Evolutionary conservation across 2,329 filamentous ascomycete species (phyloP).

Genomic region (Incumbomyces lentus): DNA sequence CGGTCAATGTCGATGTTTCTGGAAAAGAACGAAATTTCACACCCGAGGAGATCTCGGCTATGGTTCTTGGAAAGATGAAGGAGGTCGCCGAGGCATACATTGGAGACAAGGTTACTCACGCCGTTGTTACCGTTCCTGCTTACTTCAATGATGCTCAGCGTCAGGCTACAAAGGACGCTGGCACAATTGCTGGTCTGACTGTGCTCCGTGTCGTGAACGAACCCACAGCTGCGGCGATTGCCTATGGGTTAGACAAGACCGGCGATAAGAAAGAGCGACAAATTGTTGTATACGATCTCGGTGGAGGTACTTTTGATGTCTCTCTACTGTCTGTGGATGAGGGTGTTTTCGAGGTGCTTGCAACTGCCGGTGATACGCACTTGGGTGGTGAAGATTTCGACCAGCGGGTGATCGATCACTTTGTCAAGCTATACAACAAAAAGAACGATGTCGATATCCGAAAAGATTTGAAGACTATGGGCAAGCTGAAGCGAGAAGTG

Average conservation of each 20-base stretch:
- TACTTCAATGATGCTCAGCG: constrained; percentile 99
- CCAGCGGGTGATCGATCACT: constrained; percentile 91
- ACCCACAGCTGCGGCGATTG: constrained; percentile 88
- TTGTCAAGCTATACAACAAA: constrained; percentile 98
- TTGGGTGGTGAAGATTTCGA: constrained; percentile 98
- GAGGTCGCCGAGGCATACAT: constrained; percentile 54
- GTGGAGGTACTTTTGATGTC: constrained; percentile 91
- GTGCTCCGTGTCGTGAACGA: constrained; percentile 95
- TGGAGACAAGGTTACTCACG: constrained; percentile 51
- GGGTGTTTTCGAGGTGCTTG: constrained; percentile 87
- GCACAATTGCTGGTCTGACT: constrained; percentile 82
- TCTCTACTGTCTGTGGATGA: constrained; percentile 84
- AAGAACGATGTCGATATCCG: constrained; percentile 85
- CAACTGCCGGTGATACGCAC: constrained; percentile 93
- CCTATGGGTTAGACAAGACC: constrained; percentile 78
- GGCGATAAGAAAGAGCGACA: constrained; percentile 63
- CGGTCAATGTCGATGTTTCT: constrained; percentile 58
- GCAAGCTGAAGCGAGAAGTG: constrained; percentile 98
- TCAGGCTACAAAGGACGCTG: constrained; percentile 93
- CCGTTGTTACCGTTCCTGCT: constrained; percentile 83
- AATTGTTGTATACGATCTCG: constrained; percentile 88
- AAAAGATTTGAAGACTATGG: constrained; percentile 95
- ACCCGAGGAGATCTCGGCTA: constrained; percentile 56
- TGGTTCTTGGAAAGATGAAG: constrained; percentile 60
- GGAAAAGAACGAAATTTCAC: constrained; percentile 52